These are phyloP conservation scores for Galerina sulciceps DNA, from an alignment of 768 basidiomycete species.

Conservation along the genomic window DNA sequence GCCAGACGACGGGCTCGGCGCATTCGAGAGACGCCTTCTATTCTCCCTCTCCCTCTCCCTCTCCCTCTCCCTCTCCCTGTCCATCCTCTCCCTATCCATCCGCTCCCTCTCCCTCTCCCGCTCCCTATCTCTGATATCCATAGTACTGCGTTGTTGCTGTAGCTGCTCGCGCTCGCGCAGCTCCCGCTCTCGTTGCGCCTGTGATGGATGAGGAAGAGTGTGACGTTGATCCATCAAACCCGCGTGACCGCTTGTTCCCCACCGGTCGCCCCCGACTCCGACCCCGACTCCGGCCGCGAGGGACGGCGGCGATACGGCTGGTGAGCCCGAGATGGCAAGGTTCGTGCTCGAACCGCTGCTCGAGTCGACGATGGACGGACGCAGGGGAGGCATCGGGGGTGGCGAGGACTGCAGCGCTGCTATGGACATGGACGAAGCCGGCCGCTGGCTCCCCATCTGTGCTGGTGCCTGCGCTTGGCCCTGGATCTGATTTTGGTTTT, in stretches of 20 bases:
- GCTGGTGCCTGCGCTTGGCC: too few relatives aligned
- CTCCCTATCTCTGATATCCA: conserved; percentile 5
- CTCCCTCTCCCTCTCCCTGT: background rate
- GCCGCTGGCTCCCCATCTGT: too few relatives aligned
- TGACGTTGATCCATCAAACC: background rate
- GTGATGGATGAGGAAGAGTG: background rate
- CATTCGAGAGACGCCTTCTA: conserved; percentile 7
- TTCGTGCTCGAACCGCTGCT: background rate
- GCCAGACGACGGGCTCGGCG: conserved; percentile 1
- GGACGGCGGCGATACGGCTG: conserved; percentile 4
- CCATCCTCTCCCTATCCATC: background rate
- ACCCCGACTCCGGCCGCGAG: background rate
- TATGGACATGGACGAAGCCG: background rate
- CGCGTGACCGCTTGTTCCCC: background rate
- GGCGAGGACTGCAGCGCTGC: background rate
- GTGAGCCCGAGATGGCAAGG: conserved; percentile 6
- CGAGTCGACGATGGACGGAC: background rate
- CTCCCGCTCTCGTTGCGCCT: background rate
- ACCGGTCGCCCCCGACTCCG: background rate
- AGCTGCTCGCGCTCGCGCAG: background rate
- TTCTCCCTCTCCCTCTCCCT: conserved; percentile 10
- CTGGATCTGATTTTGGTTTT: background rate
- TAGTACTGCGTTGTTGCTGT: conserved; percentile 2
- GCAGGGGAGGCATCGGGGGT: conserved; percentile 6
- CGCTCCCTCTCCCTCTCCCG: background rate